Base-by-base conservation (phyloP, 306 rosid genomes). In the Glycine tomentella region DNA sequence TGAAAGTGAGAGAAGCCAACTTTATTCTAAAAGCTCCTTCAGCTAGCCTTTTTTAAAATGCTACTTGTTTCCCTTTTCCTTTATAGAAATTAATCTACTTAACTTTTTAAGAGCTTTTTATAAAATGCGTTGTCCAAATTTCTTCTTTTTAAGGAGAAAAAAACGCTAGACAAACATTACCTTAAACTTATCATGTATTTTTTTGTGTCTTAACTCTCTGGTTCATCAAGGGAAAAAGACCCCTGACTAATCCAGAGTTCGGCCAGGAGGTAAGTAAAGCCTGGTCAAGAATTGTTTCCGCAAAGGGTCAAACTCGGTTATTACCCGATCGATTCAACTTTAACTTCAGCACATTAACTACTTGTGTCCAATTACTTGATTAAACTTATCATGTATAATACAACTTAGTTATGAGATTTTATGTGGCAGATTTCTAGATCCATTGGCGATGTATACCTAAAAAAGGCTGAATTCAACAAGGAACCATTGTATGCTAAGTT, bases 401-500 rank as follows among this genome's bases (percentile, higher is more conserved):
- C 53, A 52, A 48, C 81, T 38, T 70, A 58, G 14, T 71, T 49
- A 57, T 51, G 73, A 16, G 4, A 16, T 15, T 65, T 38, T 73
- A 17, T 69, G 48, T 82, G 76, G 83, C 94, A 93, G 98, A 33
- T 93, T 68, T 93, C 97, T 56, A 90, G 97, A 81, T 91, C 97
- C 16, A 90, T 93, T 51, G 98, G 98, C 61, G 98, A 93, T 16
- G 85, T 82, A 38, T 93, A 93, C 86, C 87, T 93, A 58, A 93
- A 93, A 82, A 91, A 83, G 86, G 87, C 98, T 1, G 97, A 93
- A 78, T 93, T 91, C 84, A 93, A 93, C 90, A 85, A 88, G 87
- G 91, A 84, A 76, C 98, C 98, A 13, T 78, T 91, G 82, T 93
- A 89, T 87, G 16, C 91, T 3, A 93, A 85, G 87, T 93, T 93